phyloP scores from a whole-genome alignment of 805 yeast species.

The Suhomyces vadensis region DNA sequence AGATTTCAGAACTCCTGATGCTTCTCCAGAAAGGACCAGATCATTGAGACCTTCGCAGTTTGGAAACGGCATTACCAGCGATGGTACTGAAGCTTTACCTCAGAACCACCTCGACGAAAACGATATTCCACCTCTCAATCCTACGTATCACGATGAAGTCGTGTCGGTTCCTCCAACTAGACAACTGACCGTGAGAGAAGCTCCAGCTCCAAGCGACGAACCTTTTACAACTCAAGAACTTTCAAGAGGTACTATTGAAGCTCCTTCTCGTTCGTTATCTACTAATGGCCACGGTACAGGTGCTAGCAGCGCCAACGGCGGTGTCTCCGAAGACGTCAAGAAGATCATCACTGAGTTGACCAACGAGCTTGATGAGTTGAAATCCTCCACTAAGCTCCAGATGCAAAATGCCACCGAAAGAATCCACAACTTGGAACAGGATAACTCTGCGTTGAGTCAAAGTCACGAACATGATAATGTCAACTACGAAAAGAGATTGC shows the following conservation, averaged over 20 bases:
- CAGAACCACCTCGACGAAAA: background rate
- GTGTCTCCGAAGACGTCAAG: constrained; percentile 25
- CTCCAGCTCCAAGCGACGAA: background rate
- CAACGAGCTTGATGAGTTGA: constrained; percentile 33
- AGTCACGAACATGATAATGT: constrained; percentile 11
- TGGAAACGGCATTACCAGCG: background rate
- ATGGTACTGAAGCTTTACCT: background rate
- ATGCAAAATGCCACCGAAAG: constrained; percentile 59
- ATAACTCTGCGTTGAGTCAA: constrained; percentile 20
- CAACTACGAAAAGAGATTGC: constrained; percentile 21
- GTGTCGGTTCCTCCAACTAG: background rate
- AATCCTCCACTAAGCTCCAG: constrained; percentile 41
- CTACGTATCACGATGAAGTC: background rate
- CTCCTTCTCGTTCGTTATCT: too few species aligned
- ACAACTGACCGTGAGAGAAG: background rate
- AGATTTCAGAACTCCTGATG: constrained; percentile 27
- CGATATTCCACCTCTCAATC: background rate
- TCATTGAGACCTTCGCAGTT: background rate
- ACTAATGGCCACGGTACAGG: too few species aligned
- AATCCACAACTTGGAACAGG: constrained; percentile 49
- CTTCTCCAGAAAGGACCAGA: constrained; percentile 18
- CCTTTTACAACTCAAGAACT: background rate
- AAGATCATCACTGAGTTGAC: constrained; percentile 34
- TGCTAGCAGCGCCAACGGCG: background rate
- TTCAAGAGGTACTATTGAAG: background rate